Percentiles rank a stretch among this genome's conserved stretches.
Conservation (phyloP, 2,329 filamentous ascomycete species). For the Coniochaeta hoffmannii region DNA sequence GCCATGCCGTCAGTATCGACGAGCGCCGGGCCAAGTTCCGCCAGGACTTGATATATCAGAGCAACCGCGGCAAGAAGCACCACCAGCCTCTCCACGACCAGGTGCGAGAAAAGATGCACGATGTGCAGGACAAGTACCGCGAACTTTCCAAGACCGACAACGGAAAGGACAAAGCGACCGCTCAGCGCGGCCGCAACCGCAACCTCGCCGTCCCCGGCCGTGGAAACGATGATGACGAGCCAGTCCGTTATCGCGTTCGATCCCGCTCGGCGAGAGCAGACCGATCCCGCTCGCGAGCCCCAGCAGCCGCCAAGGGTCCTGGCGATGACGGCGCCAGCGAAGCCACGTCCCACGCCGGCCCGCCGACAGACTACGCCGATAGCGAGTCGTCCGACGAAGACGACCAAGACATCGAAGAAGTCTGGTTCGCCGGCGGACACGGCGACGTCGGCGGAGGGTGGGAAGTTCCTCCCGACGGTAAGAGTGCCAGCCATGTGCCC, state of each 20-base stretch:
- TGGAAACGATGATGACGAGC: slow-evolving; percentile 18
- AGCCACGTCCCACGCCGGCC: neutral
- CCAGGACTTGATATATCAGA: slow-evolving; percentile 60
- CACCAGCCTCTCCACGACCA: slow-evolving; percentile 9
- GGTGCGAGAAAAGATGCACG: slow-evolving; percentile 16
- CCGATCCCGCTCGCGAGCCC: slow-evolving; percentile 18
- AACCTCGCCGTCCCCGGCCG: neutral
- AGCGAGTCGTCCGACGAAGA: slow-evolving; percentile 35
- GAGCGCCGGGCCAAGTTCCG: slow-evolving; percentile 66
- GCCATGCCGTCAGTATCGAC: slow-evolving; percentile 64
- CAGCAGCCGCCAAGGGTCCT: neutral
- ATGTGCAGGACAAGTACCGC: slow-evolving; percentile 29
- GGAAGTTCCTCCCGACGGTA: slow-evolving; percentile 47
- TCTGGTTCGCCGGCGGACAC: slow-evolving; percentile 76
- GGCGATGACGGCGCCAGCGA: neutral
- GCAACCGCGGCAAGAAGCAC: slow-evolving; percentile 26
- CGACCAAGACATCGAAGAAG: slow-evolving; percentile 68
- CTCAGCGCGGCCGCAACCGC: neutral
- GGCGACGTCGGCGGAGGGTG: slow-evolving; percentile 75
- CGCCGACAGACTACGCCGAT: slow-evolving; percentile 13
- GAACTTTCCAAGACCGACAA: slow-evolving; percentile 7
- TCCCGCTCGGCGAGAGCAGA: slow-evolving; percentile 22
- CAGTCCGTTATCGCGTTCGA: slow-evolving; percentile 31
- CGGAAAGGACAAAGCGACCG: neutral
- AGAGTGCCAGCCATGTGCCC: slow-evolving; percentile 58